Percentiles rank a stretch among this genome's conserved stretches.
phyloP scores from a whole-genome alignment of 2,329 filamentous ascomycete genomes.

The Talaromyces verruculosus region DNA sequence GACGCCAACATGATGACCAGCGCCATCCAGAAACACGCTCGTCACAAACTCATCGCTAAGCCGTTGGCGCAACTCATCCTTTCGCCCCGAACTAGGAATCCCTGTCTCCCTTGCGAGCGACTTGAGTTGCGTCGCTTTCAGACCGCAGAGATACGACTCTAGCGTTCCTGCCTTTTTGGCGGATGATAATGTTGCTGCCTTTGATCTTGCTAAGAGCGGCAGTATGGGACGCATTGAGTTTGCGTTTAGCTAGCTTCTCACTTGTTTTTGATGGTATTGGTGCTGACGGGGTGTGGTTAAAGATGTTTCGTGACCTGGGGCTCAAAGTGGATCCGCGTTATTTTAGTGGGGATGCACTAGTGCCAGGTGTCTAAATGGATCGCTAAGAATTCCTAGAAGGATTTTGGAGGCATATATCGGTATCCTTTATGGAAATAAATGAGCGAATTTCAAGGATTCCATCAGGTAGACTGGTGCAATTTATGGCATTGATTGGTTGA shows the following conservation, averaged over 20 bases:
- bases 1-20: background rate
- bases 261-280: background rate
- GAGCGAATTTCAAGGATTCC: too few relatives aligned
- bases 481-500: too few relatives aligned
- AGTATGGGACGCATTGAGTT: constrained; percentile 15
- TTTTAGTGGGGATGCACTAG: background rate
- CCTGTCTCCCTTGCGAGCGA: constrained; percentile 62
- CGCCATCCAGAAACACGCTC: constrained; percentile 21
- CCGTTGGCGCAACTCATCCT: constrained; percentile 54
- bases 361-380: background rate
- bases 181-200: background rate
- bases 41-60: constrained; percentile 39
- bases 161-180: background rate
- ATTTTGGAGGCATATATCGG: too few relatives aligned
- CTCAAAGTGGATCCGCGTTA: background rate
- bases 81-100: constrained; percentile 59
- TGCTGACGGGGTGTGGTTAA: background rate
- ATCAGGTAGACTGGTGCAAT: too few relatives aligned
- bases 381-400: too few relatives aligned
- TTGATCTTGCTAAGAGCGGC: background rate
- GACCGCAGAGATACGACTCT: constrained; percentile 31
- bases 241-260: background rate
- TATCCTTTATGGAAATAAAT: too few relatives aligned
- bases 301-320: background rate
- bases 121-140: constrained; percentile 58